A percentile compares a stretch with the other conserved stretches of the same genome.
Conservation (phyloP, 306 rosid species). For the Lagenaria siceraria region DNA sequence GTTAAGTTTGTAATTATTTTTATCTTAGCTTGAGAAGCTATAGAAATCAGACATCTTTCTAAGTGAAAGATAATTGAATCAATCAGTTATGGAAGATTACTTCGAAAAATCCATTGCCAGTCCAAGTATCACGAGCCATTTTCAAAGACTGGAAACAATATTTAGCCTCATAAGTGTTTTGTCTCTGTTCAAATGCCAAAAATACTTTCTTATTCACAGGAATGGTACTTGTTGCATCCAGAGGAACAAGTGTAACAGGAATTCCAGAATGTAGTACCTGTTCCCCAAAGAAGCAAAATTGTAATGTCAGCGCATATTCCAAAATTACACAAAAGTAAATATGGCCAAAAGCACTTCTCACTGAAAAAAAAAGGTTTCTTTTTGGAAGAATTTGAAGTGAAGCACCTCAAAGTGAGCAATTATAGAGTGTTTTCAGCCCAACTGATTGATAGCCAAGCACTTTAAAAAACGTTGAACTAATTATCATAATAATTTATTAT, state of each 20-base stretch:
- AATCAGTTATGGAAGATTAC: slow-evolving; percentile 25
- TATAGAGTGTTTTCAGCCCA: neutral
- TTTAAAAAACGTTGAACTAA: neutral
- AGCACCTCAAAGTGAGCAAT: neutral
- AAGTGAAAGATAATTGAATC: slow-evolving; percentile 2
- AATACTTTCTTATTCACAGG: slow-evolving; percentile 54
- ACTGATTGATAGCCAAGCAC: neutral
- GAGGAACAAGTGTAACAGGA: slow-evolving; percentile 84
- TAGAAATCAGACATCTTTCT: neutral
- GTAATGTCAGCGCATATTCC: neutral
- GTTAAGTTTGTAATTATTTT: slow-evolving; percentile 1
- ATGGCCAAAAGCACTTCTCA: neutral
- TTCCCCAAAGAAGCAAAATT: neutral
- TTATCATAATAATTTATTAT: neutral
- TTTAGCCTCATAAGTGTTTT: slow-evolving; percentile 59
- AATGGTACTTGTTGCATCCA: slow-evolving; percentile 87
- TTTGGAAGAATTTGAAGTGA: neutral
- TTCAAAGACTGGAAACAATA: slow-evolving; percentile 75
- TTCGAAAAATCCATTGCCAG: slow-evolving; percentile 41
- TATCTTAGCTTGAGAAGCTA: slow-evolving; percentile 1
- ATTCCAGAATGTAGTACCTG: slow-evolving; percentile 92
- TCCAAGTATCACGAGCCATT: slow-evolving; percentile 73
- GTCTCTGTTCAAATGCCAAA: slow-evolving; percentile 45
- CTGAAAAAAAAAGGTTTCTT: neutral
- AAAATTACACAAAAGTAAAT: neutral